phyloP scores from a whole-genome alignment of 2,329 filamentous ascomycete species.

The Stachybotrys chartarum region DNA sequence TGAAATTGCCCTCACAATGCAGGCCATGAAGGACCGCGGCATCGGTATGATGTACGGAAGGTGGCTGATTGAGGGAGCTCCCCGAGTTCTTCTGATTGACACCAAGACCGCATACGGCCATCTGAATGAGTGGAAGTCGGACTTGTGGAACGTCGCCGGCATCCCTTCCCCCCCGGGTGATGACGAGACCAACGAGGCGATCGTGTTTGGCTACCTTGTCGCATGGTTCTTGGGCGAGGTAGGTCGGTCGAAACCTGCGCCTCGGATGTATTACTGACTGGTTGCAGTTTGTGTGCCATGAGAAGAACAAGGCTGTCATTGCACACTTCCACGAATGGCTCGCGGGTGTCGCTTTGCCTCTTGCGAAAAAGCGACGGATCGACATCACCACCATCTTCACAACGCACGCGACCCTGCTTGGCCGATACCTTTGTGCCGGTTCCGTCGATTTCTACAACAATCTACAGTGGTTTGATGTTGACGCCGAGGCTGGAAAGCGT shows the following conservation, averaged over 20 bases:
- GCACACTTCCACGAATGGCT: conserved; percentile 99
- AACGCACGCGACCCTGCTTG: conserved; percentile 90
- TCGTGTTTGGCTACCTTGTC: conserved; percentile 94
- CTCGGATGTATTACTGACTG: conserved; percentile 6
- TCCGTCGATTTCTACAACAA: conserved; percentile 99
- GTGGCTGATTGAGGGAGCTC: conserved; percentile 96
- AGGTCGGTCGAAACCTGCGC: conserved; percentile 15
- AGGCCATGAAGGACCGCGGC: conserved; percentile 87
- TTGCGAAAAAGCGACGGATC: conserved; percentile 89
- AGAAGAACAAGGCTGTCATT: conserved; percentile 86
- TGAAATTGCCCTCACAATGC: conserved; percentile 73
- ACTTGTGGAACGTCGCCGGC: conserved; percentile 86
- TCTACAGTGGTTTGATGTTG: conserved; percentile 91
- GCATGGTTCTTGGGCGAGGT: conserved; percentile 99
- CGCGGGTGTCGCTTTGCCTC: conserved; percentile 83
- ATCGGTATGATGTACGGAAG: conserved; percentile 87
- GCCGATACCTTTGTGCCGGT: conserved; percentile 91
- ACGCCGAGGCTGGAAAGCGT: conserved; percentile 92
- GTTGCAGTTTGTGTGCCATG: conserved; percentile 79
- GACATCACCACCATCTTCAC: conserved; percentile 98
- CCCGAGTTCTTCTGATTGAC: conserved; percentile 88
- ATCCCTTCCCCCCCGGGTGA: conserved; percentile 92
- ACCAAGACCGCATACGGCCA: conserved; percentile 88
- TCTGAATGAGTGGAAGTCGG: conserved; percentile 93
- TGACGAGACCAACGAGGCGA: conserved; percentile 93